These are phyloP conservation scores for Drechmeria coniospora DNA, from an alignment of 2,329 filamentous ascomycete species.

Conservation along the genomic window DNA sequence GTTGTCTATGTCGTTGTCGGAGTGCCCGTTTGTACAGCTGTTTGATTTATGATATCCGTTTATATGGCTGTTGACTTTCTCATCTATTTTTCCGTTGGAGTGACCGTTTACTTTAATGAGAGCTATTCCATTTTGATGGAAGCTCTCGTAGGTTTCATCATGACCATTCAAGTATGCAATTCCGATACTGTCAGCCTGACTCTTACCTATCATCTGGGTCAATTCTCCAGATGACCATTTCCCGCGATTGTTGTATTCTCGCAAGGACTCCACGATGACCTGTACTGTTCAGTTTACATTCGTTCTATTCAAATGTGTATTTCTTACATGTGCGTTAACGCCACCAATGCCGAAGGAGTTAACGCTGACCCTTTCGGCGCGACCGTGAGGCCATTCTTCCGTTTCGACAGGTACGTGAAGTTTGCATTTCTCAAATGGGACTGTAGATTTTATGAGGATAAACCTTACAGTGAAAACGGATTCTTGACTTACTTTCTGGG, in stretches of 20 bases:
- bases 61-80: too few species aligned
- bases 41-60: too few species aligned
- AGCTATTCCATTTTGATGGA: too few species aligned
- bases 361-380: conserved; percentile 14
- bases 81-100: too few species aligned
- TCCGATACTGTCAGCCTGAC: too few species aligned
- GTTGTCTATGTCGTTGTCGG: too few species aligned
- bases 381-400: conserved; percentile 10
- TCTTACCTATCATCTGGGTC: too few species aligned
- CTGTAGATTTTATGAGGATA: neutral
- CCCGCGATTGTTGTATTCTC: neutral
- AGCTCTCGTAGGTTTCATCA: too few species aligned
- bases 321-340: conserved; percentile 18
- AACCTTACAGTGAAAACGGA: neutral
- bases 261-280: conserved; percentile 1
- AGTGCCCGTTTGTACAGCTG: too few species aligned
- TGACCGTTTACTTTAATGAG: too few species aligned
- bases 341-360: conserved; percentile 25
- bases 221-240: neutral
- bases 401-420: conserved; percentile 11
- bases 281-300: neutral
- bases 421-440: conserved; percentile 11
- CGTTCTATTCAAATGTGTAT: neutral
- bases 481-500: conserved; percentile 17
- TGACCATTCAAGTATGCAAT: too few species aligned